A percentile compares a stretch with the other conserved stretches of the same genome.
phyloP scores from a whole-genome alignment of 306 rosid genomes.

The Spatholobus suberectus region DNA sequence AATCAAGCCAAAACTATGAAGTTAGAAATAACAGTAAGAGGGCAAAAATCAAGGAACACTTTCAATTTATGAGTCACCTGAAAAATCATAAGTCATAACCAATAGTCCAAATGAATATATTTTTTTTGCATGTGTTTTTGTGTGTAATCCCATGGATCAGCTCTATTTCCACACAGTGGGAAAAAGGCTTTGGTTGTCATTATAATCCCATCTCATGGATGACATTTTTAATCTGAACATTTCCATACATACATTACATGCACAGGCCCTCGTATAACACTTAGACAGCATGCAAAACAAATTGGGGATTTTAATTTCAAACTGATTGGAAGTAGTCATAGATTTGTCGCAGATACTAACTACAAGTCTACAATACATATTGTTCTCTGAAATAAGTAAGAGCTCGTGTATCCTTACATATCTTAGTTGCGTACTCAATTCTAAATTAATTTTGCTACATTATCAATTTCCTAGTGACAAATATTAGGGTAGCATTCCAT shows the following conservation, averaged over 20 bases:
- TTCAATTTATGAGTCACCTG: background rate
- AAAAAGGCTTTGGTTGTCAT: background rate
- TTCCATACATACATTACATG: background rate
- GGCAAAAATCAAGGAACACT: background rate
- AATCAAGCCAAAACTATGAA: conserved; percentile 33
- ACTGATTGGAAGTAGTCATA: background rate
- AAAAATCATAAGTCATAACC: background rate
- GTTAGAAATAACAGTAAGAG: background rate
- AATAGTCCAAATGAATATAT: background rate
- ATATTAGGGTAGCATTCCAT: background rate
- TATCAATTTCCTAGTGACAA: background rate
- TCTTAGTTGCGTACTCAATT: background rate
- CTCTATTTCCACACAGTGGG: conserved; percentile 12
- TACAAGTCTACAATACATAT: background rate
- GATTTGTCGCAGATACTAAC: conserved; percentile 8
- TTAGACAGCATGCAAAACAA: background rate
- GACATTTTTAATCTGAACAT: conserved; percentile 5
- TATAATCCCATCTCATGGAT: background rate
- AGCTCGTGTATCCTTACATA: background rate
- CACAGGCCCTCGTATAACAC: background rate
- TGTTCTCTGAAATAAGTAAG: background rate
- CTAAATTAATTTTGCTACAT: background rate
- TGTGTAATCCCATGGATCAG: background rate
- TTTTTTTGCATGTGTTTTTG: background rate
- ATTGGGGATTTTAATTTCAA: background rate